Evolutionary conservation across 768 basidiomycete genomes (phyloP).

Genomic region (Boletus pseudopeckii): DNA sequence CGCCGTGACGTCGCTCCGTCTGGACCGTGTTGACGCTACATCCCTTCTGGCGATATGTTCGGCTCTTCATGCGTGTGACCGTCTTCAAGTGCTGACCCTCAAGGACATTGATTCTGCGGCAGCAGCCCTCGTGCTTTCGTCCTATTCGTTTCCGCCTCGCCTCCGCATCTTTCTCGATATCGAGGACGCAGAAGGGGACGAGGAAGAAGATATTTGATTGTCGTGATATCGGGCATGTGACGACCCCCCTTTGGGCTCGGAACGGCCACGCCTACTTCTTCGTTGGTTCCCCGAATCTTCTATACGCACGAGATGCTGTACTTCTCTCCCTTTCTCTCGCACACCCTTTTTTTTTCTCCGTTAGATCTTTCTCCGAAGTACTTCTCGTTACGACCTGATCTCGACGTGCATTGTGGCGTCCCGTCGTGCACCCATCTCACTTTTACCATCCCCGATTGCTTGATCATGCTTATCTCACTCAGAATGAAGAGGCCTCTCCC

Average conservation of each 20-base stretch:
- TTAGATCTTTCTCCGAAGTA: background rate
- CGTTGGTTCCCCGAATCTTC: background rate
- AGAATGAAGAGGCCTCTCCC: too few species aligned
- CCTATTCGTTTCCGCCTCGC: background rate
- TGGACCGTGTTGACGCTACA: constrained; percentile 6
- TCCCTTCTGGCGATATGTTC: constrained; percentile 4
- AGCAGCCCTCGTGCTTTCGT: constrained; percentile 1
- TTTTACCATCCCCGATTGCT: background rate
- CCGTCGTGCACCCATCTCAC: background rate
- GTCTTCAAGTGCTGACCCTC: constrained; percentile 11
- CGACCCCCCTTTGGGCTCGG: background rate
- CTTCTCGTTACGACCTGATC: background rate
- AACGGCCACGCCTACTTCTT: background rate
- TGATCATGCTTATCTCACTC: too few species aligned
- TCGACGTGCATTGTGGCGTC: background rate
- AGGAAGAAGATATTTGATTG: background rate
- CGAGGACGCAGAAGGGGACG: background rate
- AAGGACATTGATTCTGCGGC: constrained; percentile 5
- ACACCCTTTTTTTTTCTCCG: background rate
- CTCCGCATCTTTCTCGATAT: constrained; percentile 19
- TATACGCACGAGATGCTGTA: background rate
- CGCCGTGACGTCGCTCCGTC: constrained; percentile 2
- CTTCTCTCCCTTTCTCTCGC: background rate
- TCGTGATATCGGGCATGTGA: background rate
- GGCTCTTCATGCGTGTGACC: background rate